Base-by-base conservation (phyloP, 768 basidiomycete genomes). In the Boletus edulis region DNA sequence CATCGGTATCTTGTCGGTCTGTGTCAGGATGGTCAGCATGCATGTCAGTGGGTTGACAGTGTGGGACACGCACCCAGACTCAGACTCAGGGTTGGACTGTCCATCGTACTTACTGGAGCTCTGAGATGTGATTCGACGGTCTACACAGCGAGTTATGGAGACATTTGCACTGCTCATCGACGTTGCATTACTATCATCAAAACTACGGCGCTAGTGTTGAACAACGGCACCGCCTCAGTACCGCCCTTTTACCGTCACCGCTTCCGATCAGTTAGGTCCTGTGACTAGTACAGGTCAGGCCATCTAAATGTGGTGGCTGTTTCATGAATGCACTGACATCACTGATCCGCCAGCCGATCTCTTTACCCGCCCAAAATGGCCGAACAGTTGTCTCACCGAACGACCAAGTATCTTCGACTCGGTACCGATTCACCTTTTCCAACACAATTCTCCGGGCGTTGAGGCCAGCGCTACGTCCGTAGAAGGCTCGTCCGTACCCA, bases 291-390 rank as follows among this genome's bases (percentile, higher is more conserved):
- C 35, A 10, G 27, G 39, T 55, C 38, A 61, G 58, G 17, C 42
- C 42, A 22, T 46, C 32, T 27, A 8, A 46, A 40, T 27, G 40
- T 35, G 18, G 22, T 31, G 4, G 11, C 31, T 9, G 38, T 39
- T 39, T 38, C 35, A 53, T 29, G 18, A 22, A 34, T 35, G 39
- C 15, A 63, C 57, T 55, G 56, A 59, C 66, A 52, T 66, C 56
- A 49, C 46, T 35, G 53, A 86, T 77, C 67, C 81, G 78, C 94
- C 95, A 98, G 10, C 75, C 76, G 34, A 98, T 72, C 58, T 81
- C 75, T 72, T 84, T 89, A 13, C 93, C 95, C 10, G 87, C 84
- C 89, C 91, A 90, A 74, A 98, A 96, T 9, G 95, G 91, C 40
- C 89, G 80, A 1, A 96, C 79, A 27, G 64, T 77, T 29, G 83